Evolutionary conservation across 768 basidiomycete species (phyloP).

Genomic region (Tricholoma hemisulphureum): DNA sequence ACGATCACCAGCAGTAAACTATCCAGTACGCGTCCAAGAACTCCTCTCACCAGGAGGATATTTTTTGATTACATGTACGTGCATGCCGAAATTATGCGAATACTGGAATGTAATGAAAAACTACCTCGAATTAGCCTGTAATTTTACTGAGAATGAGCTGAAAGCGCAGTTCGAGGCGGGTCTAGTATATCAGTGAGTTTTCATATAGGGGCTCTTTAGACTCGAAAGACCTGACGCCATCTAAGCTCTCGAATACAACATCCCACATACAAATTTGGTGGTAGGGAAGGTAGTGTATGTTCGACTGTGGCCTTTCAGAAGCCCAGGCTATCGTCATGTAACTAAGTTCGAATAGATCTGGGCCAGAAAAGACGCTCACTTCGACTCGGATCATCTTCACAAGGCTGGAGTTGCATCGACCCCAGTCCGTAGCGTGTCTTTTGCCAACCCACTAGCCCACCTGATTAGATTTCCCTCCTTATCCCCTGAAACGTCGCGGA

Average conservation of each 20-base stretch:
- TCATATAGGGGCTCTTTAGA: too few relatives aligned
- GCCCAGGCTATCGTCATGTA: slow-evolving; percentile 3
- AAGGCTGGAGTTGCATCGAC: slow-evolving; percentile 50
- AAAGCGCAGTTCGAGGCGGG: slow-evolving; percentile 53
- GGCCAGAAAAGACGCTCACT: neutral
- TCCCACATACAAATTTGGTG: slow-evolving; percentile 73
- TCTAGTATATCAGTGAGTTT: slow-evolving; percentile 63
- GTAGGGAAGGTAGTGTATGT: slow-evolving; percentile 67
- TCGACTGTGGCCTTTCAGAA: slow-evolving; percentile 73
- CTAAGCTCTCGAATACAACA: slow-evolving; percentile 70
- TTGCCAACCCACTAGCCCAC: slow-evolving; percentile 69
- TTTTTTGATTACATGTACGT: slow-evolving; percentile 80
- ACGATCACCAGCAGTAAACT: slow-evolving; percentile 50
- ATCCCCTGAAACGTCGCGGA: slow-evolving; percentile 29
- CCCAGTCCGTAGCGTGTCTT: slow-evolving; percentile 65
- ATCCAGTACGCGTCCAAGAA: slow-evolving; percentile 55
- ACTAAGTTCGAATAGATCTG: neutral
- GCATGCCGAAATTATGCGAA: neutral
- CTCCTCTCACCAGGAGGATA: slow-evolving; percentile 64
- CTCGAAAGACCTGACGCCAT: neutral
- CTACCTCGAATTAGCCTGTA: slow-evolving; percentile 54
- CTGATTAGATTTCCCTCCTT: slow-evolving; percentile 47
- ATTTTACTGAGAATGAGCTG: slow-evolving; percentile 81
- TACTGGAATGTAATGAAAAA: neutral
- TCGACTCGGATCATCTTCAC: slow-evolving; percentile 17